Evolutionary conservation across 208 protist genomes (phyloP), one percentile per base, ranked within the genome.

Genomic region (Leishmania amazonensis): DNA sequence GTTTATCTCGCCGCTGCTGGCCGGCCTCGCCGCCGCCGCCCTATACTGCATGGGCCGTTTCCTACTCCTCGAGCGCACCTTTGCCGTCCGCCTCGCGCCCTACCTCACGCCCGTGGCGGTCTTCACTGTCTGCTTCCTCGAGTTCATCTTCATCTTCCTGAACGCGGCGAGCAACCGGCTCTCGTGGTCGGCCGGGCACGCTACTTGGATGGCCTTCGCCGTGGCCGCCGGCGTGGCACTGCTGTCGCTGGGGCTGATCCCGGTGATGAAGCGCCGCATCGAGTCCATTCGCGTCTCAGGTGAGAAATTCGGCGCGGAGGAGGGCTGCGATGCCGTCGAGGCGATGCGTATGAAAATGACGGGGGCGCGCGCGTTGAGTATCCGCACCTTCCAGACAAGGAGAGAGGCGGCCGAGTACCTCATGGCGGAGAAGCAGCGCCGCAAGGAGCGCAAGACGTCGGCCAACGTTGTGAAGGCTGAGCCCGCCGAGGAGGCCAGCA

Each of bases 111-210:
- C 91, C 11, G 68, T 92, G 31, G 80, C 90, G 57, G 86, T 92
- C n/a, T n/a, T 74, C 24, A 47, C 90, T 0, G 83, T 90, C 40
- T 90, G 88, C 79, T 92, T 95, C 65, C 80, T 95, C 19, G 89
- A 95, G 88, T 81, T 87, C 71, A 78, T 95, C 78, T 94, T 94
- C 60, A 91, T 94, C 60, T 89, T 94, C 53, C 83, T 89, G 38
- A 94, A 86, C 76, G 91, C 87, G n/a, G 91, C 91, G 17, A 83
- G 75, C 64, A 83, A 62, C 54, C 83, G 79, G 19, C 88, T 95
- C 15, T 42, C 80, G 57, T 93, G 89, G 89, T 40, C 54, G 1
- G 67, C 77, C 19, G 51, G 65, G 31, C 87, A 89, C 53, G 78
- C 88, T 19, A 51, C 79, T 78, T 93, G 91, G 91, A 84, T 95